Conservation (phyloP, 208 protist species). For the Eutreptiella sp. region DNA sequence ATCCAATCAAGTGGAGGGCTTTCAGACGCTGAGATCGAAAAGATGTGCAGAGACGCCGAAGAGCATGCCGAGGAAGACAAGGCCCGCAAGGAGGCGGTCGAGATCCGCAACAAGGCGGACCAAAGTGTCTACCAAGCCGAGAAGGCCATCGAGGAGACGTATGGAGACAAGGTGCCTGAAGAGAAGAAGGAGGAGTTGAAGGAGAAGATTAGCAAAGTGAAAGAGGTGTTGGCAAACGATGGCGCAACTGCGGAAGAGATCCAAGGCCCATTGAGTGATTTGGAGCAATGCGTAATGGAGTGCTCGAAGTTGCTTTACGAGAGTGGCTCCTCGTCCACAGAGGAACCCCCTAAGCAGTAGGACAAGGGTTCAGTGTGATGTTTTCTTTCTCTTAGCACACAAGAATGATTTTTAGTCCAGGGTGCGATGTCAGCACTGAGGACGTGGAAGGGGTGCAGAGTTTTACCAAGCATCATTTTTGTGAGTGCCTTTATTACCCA, state of each 20-base stretch:
- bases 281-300: too few relatives aligned
- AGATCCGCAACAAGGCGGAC: slow-evolving; percentile 74
- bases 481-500: too few relatives aligned
- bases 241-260: slow-evolving; percentile 62
- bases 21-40: slow-evolving; percentile 66
- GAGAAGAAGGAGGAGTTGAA: slow-evolving; percentile 59
- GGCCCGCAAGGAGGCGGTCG: slow-evolving; percentile 57
- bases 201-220: slow-evolving; percentile 45
- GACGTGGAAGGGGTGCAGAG: too few relatives aligned
- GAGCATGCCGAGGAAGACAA: slow-evolving; percentile 63
- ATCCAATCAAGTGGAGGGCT: slow-evolving; percentile 81
- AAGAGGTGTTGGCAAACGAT: slow-evolving; percentile 62
- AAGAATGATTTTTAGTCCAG: too few relatives aligned
- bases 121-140: slow-evolving; percentile 53
- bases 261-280: too few relatives aligned
- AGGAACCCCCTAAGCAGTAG: too few relatives aligned
- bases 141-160: slow-evolving; percentile 59
- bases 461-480: too few relatives aligned
- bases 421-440: too few relatives aligned
- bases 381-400: too few relatives aligned
- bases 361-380: too few relatives aligned
- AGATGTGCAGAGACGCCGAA: slow-evolving; percentile 74
- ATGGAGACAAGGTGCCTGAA: slow-evolving; percentile 73
- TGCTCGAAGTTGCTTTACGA: too few relatives aligned
- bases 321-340: too few relatives aligned